Evolutionary conservation across 306 rosid species (phyloP), one percentile per base, ranked within the genome.

Genomic region (Quercus agrifolia): DNA sequence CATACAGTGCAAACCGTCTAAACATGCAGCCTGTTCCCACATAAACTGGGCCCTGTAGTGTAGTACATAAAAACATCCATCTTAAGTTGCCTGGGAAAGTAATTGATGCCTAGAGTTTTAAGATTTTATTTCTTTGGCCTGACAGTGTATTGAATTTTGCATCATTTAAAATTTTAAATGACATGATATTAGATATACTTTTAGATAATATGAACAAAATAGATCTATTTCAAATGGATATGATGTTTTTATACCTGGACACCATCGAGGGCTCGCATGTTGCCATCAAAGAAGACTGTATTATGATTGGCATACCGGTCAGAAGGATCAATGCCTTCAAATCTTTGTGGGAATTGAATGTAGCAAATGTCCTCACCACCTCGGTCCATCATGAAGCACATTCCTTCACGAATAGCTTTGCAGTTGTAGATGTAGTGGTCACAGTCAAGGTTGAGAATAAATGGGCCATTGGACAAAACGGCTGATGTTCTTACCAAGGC

Each of bases 11-110:
- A 68, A 89, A 91, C n/a, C 97, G 57, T 78, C 98, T 77, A 54
- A 94, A 92, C 97, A 94, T 94, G 70, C 93, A 88, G 15, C 98
- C 97, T 0, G 98, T 94, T 78, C 98, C 98, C 56, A 94, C 94
- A 23, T 94, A 94, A 52, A 94, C 79, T 8, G 94, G 98, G 23
- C 98, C 98, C 84, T 89, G 86, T 20, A 30, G 10, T 62, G 71
- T 18, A 20, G 35, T 7, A 31, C 71, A 23, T 56, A 2, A 49
- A 14, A 4, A 3, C 1, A 4, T 27, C 17, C 2, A 21, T 51
- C 56, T 44, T 12, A 8, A 46, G 30, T 46, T 49, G 14, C 19
- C 3, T 46, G 54, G 17, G 12, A 46, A 13, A 19, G 30, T 5
- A 27, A 41, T 8, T 8, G 46, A 41, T 41, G 46, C 46, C 11